These are phyloP conservation scores for Solanum appendiculatum DNA, from an alignment of 257 asterid species.

Conservation along the genomic window DNA sequence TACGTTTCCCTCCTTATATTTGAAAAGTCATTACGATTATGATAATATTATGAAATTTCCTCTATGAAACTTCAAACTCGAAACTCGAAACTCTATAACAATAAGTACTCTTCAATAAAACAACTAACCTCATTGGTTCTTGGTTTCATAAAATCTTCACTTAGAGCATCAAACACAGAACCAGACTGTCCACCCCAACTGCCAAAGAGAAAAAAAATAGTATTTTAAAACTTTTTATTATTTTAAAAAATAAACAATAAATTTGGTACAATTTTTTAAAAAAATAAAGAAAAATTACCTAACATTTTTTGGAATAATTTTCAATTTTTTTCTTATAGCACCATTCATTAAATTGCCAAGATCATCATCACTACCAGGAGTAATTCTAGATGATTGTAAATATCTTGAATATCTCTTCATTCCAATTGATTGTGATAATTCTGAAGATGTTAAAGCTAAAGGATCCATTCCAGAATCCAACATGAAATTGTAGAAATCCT, in stretches of 20 bases:
- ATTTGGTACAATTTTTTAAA: not conserved
- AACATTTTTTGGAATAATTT: conserved; percentile 56
- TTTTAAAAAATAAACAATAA: not conserved
- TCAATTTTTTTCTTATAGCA: conserved; percentile 57
- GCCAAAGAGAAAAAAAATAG: not conserved
- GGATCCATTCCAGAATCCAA: conserved; percentile 74
- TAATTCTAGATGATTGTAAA: conserved; percentile 33
- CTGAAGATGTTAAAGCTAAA: conserved; percentile 43
- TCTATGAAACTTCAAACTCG: not conserved
- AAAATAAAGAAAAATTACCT: conserved; percentile 19
- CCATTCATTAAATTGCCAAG: conserved; percentile 64
- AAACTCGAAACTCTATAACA: too few relatives aligned
- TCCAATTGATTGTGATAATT: conserved; percentile 26
- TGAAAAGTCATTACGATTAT: not conserved
- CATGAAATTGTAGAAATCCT: conserved; percentile 90
- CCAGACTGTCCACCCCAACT: conserved; percentile 81
- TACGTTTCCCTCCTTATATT: not conserved
- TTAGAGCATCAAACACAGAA: conserved; percentile 36
- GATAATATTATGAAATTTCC: not conserved
- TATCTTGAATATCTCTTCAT: conserved; percentile 55
- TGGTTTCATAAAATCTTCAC: conserved; percentile 82
- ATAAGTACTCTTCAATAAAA: not conserved
- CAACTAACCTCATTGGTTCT: conserved; percentile 64
- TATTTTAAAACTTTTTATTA: not conserved
- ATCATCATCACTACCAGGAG: conserved; percentile 49